Evolutionary conservation across 225 moss, liverwort and hornwort genomes (phyloP), one percentile per base, ranked within the genome.

Genomic region (Marchantia paleacea): DNA sequence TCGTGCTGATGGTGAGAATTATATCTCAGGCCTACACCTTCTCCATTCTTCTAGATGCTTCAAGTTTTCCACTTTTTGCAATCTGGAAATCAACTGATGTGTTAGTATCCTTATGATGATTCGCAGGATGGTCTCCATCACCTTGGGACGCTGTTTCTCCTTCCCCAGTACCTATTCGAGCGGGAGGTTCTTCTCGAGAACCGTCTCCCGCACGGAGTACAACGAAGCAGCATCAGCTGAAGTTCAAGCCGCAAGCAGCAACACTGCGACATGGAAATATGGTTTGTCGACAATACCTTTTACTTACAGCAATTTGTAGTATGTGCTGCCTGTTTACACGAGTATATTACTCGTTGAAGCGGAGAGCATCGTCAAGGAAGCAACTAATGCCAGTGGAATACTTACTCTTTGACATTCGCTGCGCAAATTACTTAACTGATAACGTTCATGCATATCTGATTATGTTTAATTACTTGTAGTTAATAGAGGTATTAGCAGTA

Each of bases 141-240:
- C 93, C 95, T 10, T 95, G 99, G 95, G 95, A 99, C 82, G 83
- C 87, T 81, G 89, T 85, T 77, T 95, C 95, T 83, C 94, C 99
- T 60, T 94, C 99, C 76, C 99, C 95, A 6, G 87, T 90, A 75
- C 95, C 92, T 76, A 90, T 99, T 83, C 91, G 99, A 81, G 95
- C 95, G 76, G 89, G 90, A 71, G 91, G 99, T 19, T 85, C 87
- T 69, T 87, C 90, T 51, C 82, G 85, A 28, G 89, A 85, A 77
- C 89, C 86, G 70, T 80, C 94, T 78, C 83, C 85, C 72, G 84
- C 87, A 51, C 87, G 82, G 48, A 85, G 90, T 66, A 83, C 83
- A 65, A 91, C 76, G 15, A 77, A 80, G 82, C 88, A 90, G 53
- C 92, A 99, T 72, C 91, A 89, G 87, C 72, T 95, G 76, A 92